Evolutionary conservation across 2,329 filamentous ascomycete genomes (phyloP), one percentile per base, ranked within the genome.

Genomic region (Neurospora crassa): DNA sequence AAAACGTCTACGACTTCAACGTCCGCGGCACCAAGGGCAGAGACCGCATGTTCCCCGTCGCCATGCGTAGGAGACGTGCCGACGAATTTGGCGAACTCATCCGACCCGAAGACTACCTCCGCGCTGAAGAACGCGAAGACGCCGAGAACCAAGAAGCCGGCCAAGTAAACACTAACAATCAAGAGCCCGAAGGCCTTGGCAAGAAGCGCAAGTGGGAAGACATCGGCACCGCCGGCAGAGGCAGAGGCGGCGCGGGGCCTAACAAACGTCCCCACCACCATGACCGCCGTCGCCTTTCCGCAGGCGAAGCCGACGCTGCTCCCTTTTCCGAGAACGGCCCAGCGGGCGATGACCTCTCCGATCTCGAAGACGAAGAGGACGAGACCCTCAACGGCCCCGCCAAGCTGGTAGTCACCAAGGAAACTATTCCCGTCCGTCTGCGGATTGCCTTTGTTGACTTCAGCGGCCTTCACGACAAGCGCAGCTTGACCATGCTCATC

Each of bases 141-240:
- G 85, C 88, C 20, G 91, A 92, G 53, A 88, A 88, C 14, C 88
- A 90, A 69, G 89, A 90, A 68, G 83, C 88, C 71, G 84, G 84
- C 43, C 81, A 83, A 24, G 84, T 18, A 16, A 63, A 81, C 18
- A 84, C 83, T 16, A 85, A 86, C 72, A 81, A 80, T 14, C 84
- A 85, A 40, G 81, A 82, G 41, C 85, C 91, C 74, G 88, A 88
- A 69, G 88, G 87, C 67, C 86, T 97, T 24, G 96, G 95, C 20
- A 94, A 95, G 83, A 99, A 99, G 82, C 89, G 96, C 73, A 96
- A 93, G 80, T 98, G 95, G 93, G 92, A 95, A 75, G 93, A 96
- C 72, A 82, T 88, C 29, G 85, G 83, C 2, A 77, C 83, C 11
- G 78, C 78, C 40, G 81, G 79, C 68, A 81, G 80, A 67, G 81